A percentile compares a stretch with the other conserved stretches of the same genome.
These are phyloP conservation scores for Meredithiella fracta DNA, from an alignment of 2,329 filamentous ascomycete genomes.

Conservation along the genomic window DNA sequence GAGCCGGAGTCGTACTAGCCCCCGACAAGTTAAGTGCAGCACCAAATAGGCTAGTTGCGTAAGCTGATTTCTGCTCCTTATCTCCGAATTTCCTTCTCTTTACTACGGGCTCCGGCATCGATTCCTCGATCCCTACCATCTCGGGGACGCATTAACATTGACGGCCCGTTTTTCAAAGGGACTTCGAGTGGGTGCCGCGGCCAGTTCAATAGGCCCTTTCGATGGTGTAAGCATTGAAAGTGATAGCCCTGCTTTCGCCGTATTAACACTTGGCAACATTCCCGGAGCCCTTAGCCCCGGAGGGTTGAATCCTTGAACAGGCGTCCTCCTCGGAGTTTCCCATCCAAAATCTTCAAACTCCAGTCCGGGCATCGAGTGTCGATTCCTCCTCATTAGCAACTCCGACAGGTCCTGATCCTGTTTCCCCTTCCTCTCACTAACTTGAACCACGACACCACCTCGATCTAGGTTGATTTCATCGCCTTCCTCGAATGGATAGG, in stretches of 20 bases:
- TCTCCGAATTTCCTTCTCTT: slow-evolving; percentile 16
- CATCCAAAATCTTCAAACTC: slow-evolving; percentile 3
- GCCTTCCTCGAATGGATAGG: slow-evolving; percentile 55
- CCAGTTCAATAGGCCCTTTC: slow-evolving; percentile 6
- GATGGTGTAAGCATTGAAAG: slow-evolving; percentile 6
- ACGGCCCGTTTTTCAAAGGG: slow-evolving; percentile 12
- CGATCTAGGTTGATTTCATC: slow-evolving; percentile 69
- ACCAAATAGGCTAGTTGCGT: slow-evolving; percentile 35
- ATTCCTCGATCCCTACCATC: background rate
- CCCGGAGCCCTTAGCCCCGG: background rate
- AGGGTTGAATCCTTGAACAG: slow-evolving; percentile 4
- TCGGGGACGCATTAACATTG: background rate
- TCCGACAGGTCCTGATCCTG: slow-evolving; percentile 64
- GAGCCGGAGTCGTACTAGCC: background rate
- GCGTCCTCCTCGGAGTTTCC: slow-evolving; percentile 1
- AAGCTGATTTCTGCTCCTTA: slow-evolving; percentile 27
- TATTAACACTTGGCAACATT: background rate
- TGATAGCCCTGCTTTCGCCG: too few relatives aligned
- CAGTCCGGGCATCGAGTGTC: slow-evolving; percentile 9
- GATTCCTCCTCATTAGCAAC: slow-evolving; percentile 48
- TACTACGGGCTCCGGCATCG: background rate
- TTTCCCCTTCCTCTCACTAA: slow-evolving; percentile 56
- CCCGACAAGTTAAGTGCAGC: slow-evolving; percentile 25
- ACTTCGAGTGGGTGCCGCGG: background rate
- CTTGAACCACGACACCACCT: slow-evolving; percentile 61